These are phyloP conservation scores for Halteria grandinella DNA, from an alignment of 73 alveolate species.

Conservation along the genomic window DNA sequence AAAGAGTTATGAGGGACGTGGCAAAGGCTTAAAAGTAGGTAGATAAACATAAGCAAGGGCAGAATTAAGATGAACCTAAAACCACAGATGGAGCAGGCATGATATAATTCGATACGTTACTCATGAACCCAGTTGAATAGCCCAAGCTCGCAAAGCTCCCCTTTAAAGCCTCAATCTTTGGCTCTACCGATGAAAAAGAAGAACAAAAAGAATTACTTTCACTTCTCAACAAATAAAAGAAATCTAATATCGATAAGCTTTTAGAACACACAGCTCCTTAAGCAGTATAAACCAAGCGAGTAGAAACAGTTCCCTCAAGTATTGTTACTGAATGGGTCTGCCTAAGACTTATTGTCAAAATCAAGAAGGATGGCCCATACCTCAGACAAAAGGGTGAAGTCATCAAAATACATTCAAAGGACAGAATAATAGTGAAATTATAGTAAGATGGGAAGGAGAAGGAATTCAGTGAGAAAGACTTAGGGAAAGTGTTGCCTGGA, in stretches of 20 bases:
- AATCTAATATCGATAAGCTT: background rate
- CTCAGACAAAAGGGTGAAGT: background rate
- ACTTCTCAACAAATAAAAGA: no score
- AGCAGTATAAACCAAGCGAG: background rate
- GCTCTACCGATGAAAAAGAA: background rate
- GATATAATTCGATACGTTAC: background rate
- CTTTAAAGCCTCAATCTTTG: background rate
- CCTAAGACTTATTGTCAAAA: constrained; percentile 3
- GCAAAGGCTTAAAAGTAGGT: background rate
- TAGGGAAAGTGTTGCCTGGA: constrained; percentile 15
- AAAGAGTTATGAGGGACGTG: constrained; percentile 17
- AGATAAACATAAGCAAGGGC: background rate
- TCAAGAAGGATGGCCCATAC: background rate
- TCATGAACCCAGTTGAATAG: background rate
- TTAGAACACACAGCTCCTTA: background rate
- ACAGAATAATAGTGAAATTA: background rate
- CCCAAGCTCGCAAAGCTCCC: background rate
- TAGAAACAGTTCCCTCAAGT: background rate
- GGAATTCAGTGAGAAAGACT: background rate
- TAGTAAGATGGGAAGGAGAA: background rate
- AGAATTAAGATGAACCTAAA: background rate
- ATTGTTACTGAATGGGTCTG: background rate
- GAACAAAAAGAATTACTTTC: no score
- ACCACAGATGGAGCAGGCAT: background rate
- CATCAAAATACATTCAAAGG: background rate